phyloP scores from a whole-genome alignment of 495 filamentous ascomycete genomes.

The Penicillium tannophilum region DNA sequence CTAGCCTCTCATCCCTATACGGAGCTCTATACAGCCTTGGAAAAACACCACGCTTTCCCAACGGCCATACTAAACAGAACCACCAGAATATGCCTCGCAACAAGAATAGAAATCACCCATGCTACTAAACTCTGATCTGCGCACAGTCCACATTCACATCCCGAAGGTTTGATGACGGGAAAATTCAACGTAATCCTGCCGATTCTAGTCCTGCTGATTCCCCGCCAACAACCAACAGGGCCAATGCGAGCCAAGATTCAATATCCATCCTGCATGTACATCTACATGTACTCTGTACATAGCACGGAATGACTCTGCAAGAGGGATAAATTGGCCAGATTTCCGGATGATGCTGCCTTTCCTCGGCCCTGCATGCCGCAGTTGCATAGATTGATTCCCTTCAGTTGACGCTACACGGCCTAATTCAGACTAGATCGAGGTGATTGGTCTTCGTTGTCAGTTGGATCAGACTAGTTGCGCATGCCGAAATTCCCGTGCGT shows the following conservation, averaged over 20 bases:
- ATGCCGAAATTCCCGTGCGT: not conserved
- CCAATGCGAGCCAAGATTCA: not conserved
- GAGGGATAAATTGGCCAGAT: not conserved
- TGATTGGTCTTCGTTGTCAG: not conserved
- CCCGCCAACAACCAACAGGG: not conserved
- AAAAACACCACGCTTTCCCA: not conserved
- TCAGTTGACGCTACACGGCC: not conserved
- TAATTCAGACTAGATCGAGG: not conserved
- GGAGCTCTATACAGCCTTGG: too few relatives aligned
- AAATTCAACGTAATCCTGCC: not conserved
- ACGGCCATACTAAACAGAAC: too few relatives aligned
- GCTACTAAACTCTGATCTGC: not conserved
- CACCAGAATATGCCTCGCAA: too few relatives aligned
- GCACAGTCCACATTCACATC: conserved; percentile 3
- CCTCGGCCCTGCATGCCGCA: not conserved
- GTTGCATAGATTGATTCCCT: not conserved
- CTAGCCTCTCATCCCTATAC: too few relatives aligned
- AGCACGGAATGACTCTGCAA: not conserved
- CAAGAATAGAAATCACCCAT: not conserved
- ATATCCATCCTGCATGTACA: not conserved
- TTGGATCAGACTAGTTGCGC: not conserved
- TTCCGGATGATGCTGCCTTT: not conserved
- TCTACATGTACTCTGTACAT: not conserved
- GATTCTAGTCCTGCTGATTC: not conserved
- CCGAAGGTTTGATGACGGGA: conserved; percentile 1